A percentile compares a stretch with the other conserved stretches of the same genome.
Evolutionary conservation across 306 rosid species (phyloP).

Genomic region (Medicago truncatula): MtrunA17r5.0-ANR NC_053045.1:48712501-48713000

Average conservation of each 20-base stretch:
- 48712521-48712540: background rate
- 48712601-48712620: constrained; percentile 2
- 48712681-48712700: constrained; percentile 24
- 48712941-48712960: constrained; percentile 71
- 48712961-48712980: constrained; percentile 27
- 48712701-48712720: constrained; percentile 1
- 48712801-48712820: constrained; percentile 85
- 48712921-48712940: constrained; percentile 85
- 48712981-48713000: constrained; percentile 11
- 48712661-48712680: constrained; percentile 11
- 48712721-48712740: constrained; percentile 64
- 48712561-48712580: background rate
- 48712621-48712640: constrained; percentile 1
- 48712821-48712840: constrained; percentile 72
- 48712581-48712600: constrained; percentile 2
- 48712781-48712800: constrained; percentile 71
- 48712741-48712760: constrained; percentile 99
- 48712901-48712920: constrained; percentile 84
- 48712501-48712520: background rate
- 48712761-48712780: constrained; percentile 89
- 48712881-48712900: constrained; percentile 87
- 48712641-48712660: constrained; percentile 25
- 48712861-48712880: constrained; percentile 81
- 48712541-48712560: constrained; percentile 9
- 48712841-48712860: constrained; percentile 83